Base-by-base conservation (phyloP, 225 moss, liverwort and hornwort genomes). In the Lunularia cruciata region DNA sequence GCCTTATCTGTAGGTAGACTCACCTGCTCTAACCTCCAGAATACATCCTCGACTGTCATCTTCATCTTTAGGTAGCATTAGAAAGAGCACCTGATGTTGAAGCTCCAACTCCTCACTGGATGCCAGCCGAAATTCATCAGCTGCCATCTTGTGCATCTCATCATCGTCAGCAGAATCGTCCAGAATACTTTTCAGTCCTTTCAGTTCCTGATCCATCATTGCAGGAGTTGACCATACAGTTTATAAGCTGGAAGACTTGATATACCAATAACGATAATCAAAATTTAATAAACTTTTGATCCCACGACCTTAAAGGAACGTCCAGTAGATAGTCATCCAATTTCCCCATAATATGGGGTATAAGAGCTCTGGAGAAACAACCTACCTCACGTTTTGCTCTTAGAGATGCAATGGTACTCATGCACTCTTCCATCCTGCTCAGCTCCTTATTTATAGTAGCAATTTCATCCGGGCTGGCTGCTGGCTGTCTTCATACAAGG, bases 11-110 rank as follows among this genome's bases (percentile, higher is more conserved):
- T n/a, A n/a, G n/a, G n/a, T n/a, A n/a, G 37, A 57, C 89, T 35
- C 72, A 90, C 98, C 93, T 78, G 91, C 96, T 90, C 91, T 85
- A 81, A 98, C 96, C 83, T 98, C 96, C 68, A 98, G 86, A 69
- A 98, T 93, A 73, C 96, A 98, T 71, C 90, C 86, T 33, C 91
- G 79, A 60, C 85, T 85, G 71, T 98, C 92, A 76, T 87, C 92
- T 77, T 89, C 93, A 79, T 98, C 93, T 83, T 76, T 86, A 12
- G 96, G 91, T 64, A 98, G 86, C 93, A 93, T 86, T 0, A 85
- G 86, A 57, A 82, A 79, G 54, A 98, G 76, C 76, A 98, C 79
- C 64, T 80, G 82, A 71, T 98, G 82, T 59, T 89, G 84, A 68
- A 89, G 88, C 63, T 91, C 88, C 13, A 84, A 60, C 77, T 93